phyloP scores from a whole-genome alignment of 371 early-diverging fungal species.

The Syncephalastrum monosporum region DNA sequence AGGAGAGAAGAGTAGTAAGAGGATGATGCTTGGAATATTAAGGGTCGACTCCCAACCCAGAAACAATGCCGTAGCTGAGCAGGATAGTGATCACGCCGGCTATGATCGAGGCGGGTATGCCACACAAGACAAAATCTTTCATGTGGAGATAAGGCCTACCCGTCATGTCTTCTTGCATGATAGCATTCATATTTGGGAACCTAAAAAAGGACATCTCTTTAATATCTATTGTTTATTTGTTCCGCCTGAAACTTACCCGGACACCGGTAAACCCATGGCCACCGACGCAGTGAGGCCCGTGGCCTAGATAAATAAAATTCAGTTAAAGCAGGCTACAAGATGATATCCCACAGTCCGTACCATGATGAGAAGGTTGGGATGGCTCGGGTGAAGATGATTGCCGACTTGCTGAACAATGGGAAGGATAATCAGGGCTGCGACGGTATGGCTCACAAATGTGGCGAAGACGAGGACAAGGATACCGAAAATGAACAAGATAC shows the following conservation, averaged over 20 bases:
- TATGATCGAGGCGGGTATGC: constrained; percentile 73
- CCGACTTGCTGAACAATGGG: constrained; percentile 79
- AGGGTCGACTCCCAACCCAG: constrained; percentile 11
- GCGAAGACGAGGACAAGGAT: constrained; percentile 70
- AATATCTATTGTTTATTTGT: background rate
- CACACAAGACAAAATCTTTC: constrained; percentile 81
- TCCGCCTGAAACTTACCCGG: constrained; percentile 44
- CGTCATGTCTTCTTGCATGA: constrained; percentile 88
- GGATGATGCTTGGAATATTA: background rate
- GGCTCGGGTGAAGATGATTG: constrained; percentile 60
- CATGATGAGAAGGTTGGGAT: constrained; percentile 85
- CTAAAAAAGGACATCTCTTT: constrained; percentile 10
- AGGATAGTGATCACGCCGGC: constrained; percentile 35
- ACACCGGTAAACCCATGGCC: constrained; percentile 93
- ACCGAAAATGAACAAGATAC: constrained; percentile 65
- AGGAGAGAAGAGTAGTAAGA: no score
- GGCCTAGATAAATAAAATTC: constrained; percentile 19
- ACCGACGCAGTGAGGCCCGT: constrained; percentile 72
- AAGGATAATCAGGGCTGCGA: constrained; percentile 77
- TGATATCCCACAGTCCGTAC: constrained; percentile 17
- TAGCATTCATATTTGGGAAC: constrained; percentile 97
- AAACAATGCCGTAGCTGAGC: constrained; percentile 19
- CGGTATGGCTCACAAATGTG: constrained; percentile 93
- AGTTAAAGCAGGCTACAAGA: background rate
- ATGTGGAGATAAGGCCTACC: constrained; percentile 83